Base-by-base conservation (phyloP, 2,329 filamentous ascomycete genomes). In the Coccinonectria pachysandricola region DNA sequence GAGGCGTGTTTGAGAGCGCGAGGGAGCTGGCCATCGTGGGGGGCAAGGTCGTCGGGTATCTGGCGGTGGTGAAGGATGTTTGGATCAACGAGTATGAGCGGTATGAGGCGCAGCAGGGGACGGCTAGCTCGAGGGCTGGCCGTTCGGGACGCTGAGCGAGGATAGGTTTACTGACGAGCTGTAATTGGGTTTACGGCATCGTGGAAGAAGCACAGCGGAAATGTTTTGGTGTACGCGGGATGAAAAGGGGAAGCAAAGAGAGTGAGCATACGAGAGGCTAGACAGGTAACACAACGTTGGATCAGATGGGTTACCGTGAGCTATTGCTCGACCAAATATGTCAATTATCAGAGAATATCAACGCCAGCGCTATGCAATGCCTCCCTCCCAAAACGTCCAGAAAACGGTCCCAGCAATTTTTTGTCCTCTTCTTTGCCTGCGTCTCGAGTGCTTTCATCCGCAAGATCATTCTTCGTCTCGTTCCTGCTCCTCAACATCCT, bases 1-100 rank as follows among this genome's bases (percentile, higher is more conserved):
- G 83, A 3, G 77, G 85, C 0, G 49, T 78, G 10, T 71, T 74
- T 37, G 72, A 72, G 31, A 77, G 76, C 37, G 56, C 70, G 9
- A 61, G 65, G 34, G 82, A 91, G 53, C 43, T 59, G 8, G 54
- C 57, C 11, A 56, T 59, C 1, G 34, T 68, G 16, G 57, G 48
- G 7, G 45, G 55, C 30, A 61, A 58, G 43, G 21, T 66, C n/a
- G 44, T 51, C 13, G 62, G 59, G 6, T 70, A 68, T 42, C 53
- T 56, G 21, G 48, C 56, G 9, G 57, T 66, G 25, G 51, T 71
- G 27, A 65, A 56, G 48, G 60, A 65, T 31, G 60, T 74, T 20
- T 77, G 71, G 67, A 46, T 64, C 40, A 49, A 53, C 30, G 72
- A 77, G 51, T 76, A 75, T 46, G 54, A 63, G 45, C 57, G 59